phyloP scores from a whole-genome alignment of 2,329 filamentous ascomycete genomes.

The Anisogramma anomala region DNA sequence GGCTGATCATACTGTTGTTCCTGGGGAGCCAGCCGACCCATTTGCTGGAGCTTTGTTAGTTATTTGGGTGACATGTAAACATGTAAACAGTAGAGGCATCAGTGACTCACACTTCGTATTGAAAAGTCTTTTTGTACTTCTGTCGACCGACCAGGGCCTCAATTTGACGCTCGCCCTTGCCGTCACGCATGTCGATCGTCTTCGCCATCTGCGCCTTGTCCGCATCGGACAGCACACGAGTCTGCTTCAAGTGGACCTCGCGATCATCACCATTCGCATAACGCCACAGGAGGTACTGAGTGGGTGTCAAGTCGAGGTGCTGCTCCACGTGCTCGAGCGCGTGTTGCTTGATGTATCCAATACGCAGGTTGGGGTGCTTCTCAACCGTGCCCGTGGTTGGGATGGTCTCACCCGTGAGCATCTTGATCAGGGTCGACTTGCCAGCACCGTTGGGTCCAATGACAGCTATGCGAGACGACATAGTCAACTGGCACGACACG shows the following conservation, averaged over 20 bases:
- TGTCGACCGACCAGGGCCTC: slow-evolving; percentile 90
- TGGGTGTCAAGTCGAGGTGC: slow-evolving; percentile 98
- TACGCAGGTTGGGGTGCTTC: slow-evolving; percentile 97
- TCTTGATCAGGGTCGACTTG: slow-evolving; percentile 96
- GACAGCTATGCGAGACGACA: slow-evolving; percentile 90
- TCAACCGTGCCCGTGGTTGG: slow-evolving; percentile 78
- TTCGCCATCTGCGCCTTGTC: slow-evolving; percentile 90
- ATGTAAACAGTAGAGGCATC: not conserved
- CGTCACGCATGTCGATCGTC: slow-evolving; percentile 72
- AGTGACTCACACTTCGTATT: slow-evolving; percentile 84
- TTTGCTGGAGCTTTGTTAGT: slow-evolving; percentile 48
- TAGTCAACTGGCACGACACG: slow-evolving; percentile 73
- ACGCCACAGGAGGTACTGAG: slow-evolving; percentile 97
- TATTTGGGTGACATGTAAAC: not conserved
- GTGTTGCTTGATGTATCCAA: slow-evolving; percentile 99
- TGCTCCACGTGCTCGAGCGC: slow-evolving; percentile 98
- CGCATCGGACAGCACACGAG: slow-evolving; percentile 72
- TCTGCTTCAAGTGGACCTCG: slow-evolving; percentile 96
- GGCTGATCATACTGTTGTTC: slow-evolving; percentile 82
- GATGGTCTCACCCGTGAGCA: slow-evolving; percentile 84
- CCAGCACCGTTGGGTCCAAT: slow-evolving; percentile 96
- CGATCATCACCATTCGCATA: slow-evolving; percentile 95
- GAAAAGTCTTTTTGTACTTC: slow-evolving; percentile 98
- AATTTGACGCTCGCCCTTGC: slow-evolving; percentile 63
- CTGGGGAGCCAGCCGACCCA: slow-evolving; percentile 85